Evolutionary conservation across 2,329 filamentous ascomycete genomes (phyloP).

Genomic region (Teratosphaeria destructans): DNA sequence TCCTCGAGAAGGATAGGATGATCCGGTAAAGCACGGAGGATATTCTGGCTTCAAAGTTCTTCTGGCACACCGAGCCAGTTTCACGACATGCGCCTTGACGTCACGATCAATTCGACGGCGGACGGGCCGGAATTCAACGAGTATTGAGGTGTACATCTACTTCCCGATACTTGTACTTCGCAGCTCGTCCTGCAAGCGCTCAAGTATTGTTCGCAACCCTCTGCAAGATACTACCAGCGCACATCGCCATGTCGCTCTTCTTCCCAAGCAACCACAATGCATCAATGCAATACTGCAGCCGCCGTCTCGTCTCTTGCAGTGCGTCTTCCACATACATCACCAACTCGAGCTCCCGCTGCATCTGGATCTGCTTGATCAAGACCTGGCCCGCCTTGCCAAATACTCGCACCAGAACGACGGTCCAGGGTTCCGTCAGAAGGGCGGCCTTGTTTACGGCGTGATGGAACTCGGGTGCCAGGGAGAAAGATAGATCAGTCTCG

Average conservation of each 20-base stretch:
- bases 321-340: not conserved
- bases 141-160: too few relatives aligned
- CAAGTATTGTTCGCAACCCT: not conserved
- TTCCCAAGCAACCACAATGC: not conserved
- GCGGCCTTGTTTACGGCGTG: slow-evolving; percentile 11
- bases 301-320: not conserved
- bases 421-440: slow-evolving; percentile 13
- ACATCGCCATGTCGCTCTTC: not conserved
- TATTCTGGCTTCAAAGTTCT: too few relatives aligned
- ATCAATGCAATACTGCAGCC: not conserved
- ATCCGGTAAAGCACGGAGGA: too few relatives aligned
- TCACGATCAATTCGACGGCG: too few relatives aligned
- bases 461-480: slow-evolving; percentile 9
- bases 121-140: too few relatives aligned
- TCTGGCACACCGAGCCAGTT: too few relatives aligned
- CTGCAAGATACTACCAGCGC: not conserved
- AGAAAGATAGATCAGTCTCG: slow-evolving; percentile 4
- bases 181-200: not conserved
- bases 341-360: not conserved
- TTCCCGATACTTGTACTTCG: too few relatives aligned
- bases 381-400: slow-evolving; percentile 9
- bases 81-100: too few relatives aligned
- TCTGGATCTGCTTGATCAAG: slow-evolving; percentile 2
- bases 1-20: not conserved
- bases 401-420: slow-evolving; percentile 8